phyloP scores from a whole-genome alignment of 2,329 filamentous ascomycete genomes.

The Aspergillus chevalieri region DNA sequence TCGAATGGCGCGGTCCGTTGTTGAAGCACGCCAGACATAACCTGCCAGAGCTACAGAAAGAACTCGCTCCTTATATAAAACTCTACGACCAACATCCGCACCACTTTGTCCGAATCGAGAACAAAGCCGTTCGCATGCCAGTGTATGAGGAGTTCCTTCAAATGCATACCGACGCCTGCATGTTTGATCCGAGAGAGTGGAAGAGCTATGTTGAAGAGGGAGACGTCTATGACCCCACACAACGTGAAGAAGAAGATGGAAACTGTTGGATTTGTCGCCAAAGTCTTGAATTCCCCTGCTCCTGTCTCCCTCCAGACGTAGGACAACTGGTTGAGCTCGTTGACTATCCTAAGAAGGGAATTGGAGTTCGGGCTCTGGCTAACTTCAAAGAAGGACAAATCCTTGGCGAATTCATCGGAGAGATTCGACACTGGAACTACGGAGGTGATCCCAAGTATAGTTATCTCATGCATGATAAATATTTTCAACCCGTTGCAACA shows the following conservation, averaged over 20 bases:
- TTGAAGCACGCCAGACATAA: slow-evolving; percentile 5
- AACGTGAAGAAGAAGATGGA: slow-evolving; percentile 9
- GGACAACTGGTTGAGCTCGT: slow-evolving; percentile 25
- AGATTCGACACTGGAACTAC: slow-evolving; percentile 8
- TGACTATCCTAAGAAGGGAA: slow-evolving; percentile 22
- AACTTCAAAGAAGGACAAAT: slow-evolving; percentile 18
- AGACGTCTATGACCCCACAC: slow-evolving; percentile 8
- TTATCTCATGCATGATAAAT: slow-evolving; percentile 2
- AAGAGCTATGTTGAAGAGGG: neutral
- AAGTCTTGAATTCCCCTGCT: neutral
- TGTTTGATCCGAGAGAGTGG: slow-evolving; percentile 9
- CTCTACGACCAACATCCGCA: slow-evolving; percentile 11
- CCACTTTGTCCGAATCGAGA: slow-evolving; percentile 4
- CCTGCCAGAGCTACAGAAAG: slow-evolving; percentile 3
- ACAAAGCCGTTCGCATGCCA: slow-evolving; percentile 4
- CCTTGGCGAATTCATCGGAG: slow-evolving; percentile 22
- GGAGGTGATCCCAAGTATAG: slow-evolving; percentile 13
- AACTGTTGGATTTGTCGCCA: slow-evolving; percentile 15
- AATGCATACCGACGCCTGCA: slow-evolving; percentile 7
- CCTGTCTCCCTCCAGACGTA: neutral
- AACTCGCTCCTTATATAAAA: neutral
- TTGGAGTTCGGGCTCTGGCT: slow-evolving; percentile 25
- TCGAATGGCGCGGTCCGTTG: slow-evolving; percentile 20
- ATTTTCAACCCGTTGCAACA: neutral
- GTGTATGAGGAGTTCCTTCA: slow-evolving; percentile 8